Conservation (phyloP, 129 eudicot species). For the Heracleum sosnowskyi region DNA sequence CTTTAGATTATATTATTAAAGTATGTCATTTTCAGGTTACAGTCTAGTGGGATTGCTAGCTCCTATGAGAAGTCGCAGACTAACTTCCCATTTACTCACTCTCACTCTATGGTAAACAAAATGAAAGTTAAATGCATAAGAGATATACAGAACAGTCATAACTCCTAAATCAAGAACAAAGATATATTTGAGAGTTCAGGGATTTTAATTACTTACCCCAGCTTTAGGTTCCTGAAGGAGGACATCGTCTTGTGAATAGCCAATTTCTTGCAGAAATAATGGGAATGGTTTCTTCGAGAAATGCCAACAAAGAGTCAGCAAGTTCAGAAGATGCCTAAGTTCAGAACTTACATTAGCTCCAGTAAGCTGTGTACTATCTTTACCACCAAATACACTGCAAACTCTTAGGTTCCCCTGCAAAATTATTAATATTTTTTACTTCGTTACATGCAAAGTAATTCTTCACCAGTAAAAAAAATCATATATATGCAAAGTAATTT, state of each 20-base stretch:
- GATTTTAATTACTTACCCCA: slow-evolving; percentile 55
- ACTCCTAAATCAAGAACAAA: not conserved
- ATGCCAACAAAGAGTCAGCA: slow-evolving; percentile 95
- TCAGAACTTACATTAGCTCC: slow-evolving; percentile 75
- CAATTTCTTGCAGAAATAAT: slow-evolving; percentile 73
- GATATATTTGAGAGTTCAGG: not conserved
- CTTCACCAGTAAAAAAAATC: no score
- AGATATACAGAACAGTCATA: not conserved
- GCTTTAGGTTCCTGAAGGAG: slow-evolving; percentile 98
- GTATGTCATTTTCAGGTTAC: not conserved
- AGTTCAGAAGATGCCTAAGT: slow-evolving; percentile 64
- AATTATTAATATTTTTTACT: not conserved
- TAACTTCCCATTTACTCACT: not conserved
- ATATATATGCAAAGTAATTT: not conserved
- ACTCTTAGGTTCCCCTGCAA: slow-evolving; percentile 89
- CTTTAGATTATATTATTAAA: not conserved
- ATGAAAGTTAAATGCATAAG: not conserved
- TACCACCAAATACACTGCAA: slow-evolving; percentile 59
- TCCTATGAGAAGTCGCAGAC: not conserved
- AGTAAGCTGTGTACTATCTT: slow-evolving; percentile 62
- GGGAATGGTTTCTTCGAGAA: slow-evolving; percentile 88
- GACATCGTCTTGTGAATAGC: slow-evolving; percentile 70
- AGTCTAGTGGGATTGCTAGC: not conserved
- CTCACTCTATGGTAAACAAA: not conserved
- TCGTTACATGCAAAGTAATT: not conserved